Evolutionary conservation across 352 stramenopile species (phyloP).

Genomic region (Globisporangium perplexum): DNA sequence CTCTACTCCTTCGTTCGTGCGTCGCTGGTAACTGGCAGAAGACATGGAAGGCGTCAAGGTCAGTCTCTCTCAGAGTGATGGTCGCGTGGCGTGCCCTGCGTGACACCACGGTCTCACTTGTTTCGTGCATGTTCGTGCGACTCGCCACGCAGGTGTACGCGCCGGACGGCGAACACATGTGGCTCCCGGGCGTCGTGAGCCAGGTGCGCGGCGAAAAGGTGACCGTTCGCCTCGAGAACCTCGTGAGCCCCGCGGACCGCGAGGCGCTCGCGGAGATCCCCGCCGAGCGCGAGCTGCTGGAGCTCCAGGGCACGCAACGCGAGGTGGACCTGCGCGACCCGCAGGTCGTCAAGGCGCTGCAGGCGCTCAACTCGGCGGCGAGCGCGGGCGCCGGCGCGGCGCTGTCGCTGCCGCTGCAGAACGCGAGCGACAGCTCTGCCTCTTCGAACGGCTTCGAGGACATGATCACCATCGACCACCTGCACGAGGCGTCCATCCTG

Average conservation of each 20-base stretch:
- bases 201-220: constrained; percentile 44
- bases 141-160: constrained; percentile 53
- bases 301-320: constrained; percentile 48
- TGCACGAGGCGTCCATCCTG: constrained; percentile 84
- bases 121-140: background rate
- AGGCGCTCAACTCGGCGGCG: constrained; percentile 50
- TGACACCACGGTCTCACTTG: background rate
- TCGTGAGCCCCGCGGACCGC: constrained; percentile 43
- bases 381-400: constrained; percentile 6
- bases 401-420: constrained; percentile 63
- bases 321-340: constrained; percentile 50
- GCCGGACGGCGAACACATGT: constrained; percentile 71
- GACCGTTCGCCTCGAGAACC: constrained; percentile 58
- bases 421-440: constrained; percentile 35
- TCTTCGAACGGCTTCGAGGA: constrained; percentile 65
- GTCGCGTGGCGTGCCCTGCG: too few relatives aligned
- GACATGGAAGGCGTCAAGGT: constrained; percentile 54
- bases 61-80: background rate
- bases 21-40: too few relatives aligned
- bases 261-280: constrained; percentile 31
- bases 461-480: constrained; percentile 85
- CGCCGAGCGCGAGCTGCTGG: constrained; percentile 44
- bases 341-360: constrained; percentile 47
- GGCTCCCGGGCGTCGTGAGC: constrained; percentile 71
- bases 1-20: too few relatives aligned